Evolutionary conservation across 1,284 basidiomycete genomes (phyloP), one percentile per base, ranked within the genome.

Genomic region (Cutaneotrichosporon sp.): DNA sequence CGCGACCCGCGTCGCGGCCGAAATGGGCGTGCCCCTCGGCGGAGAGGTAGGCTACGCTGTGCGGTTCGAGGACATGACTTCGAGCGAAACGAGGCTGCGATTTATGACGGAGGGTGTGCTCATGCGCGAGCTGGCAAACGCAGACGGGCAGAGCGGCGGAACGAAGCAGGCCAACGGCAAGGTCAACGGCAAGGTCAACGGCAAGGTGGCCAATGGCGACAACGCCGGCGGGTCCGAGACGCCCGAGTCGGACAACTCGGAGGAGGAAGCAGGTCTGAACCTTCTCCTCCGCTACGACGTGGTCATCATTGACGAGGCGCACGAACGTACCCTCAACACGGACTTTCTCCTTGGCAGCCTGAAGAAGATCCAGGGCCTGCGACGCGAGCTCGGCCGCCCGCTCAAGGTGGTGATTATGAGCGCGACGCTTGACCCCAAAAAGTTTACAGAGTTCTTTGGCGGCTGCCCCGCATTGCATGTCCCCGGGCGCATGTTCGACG

Each of bases 91-190:
- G 0, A 81, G 85, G 34, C 86, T 98, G 70, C 92, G 96, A 72
- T 99, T 92, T 74, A 81, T 94, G 72, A 97, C 93, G 20, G 96
- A 99, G 66, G 94, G 94, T 66, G 94, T 97, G 83, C 84, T 98
- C 61, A 84, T 96, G 36, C 84, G 93, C 13, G 26, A 39, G 36
- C 41, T 45, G 21, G 41, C 46, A 39, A 45, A 47, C 36, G 46
- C 30, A 12, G 14, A 21, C 14, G 35, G 36, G 15, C 35, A 40
- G 12, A 46, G 41, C 26, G 48, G 39, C n/a, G n/a, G n/a, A 9
- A 40, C 12, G 7, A 30, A 54, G 10, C 33, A 45, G 9, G 47
- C 18, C 38, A 37, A 47, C 7, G 46, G 42, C 20, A 35, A 17
- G 43, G 41, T 8, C 14, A 36, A 51, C 15, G 34, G 14, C 23